A percentile compares a stretch with the other conserved stretches of the same genome.
Conservation (phyloP, 225 moss, liverwort and hornwort species). For the Bryoerythrophyllum caledonicum region DNA sequence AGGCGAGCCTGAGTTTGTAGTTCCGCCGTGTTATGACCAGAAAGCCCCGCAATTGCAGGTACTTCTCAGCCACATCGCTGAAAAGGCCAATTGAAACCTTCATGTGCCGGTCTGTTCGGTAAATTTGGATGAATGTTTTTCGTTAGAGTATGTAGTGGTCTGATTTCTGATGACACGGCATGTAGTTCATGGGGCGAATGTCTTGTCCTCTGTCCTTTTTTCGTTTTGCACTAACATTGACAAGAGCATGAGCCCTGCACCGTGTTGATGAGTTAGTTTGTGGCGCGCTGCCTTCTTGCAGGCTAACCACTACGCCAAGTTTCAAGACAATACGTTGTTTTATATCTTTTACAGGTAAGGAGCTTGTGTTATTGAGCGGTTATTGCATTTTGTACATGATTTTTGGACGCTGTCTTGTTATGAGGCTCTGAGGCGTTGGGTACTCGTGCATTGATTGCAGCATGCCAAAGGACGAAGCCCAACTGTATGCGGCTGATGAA, state of each 20-base stretch:
- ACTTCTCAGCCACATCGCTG: neutral
- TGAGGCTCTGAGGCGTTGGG: constrained; percentile 19
- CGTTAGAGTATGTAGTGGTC: neutral
- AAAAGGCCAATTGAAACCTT: neutral
- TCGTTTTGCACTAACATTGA: neutral
- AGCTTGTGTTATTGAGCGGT: neutral
- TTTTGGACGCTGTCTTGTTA: neutral
- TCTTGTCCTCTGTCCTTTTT: neutral
- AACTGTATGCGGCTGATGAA: constrained; percentile 95
- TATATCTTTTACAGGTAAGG: constrained; percentile 96
- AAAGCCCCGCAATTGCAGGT: constrained; percentile 97
- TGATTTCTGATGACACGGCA: neutral
- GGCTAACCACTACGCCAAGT: constrained; percentile 88
- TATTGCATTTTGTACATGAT: neutral
- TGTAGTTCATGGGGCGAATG: neutral
- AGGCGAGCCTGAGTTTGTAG: constrained; percentile 92
- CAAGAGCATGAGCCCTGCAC: neutral
- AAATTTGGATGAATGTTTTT: neutral
- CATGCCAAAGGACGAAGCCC: constrained; percentile 99
- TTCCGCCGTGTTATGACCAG: constrained; percentile 88
- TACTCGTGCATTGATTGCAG: constrained; percentile 47
- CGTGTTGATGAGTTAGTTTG: neutral
- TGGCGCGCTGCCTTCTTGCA: constrained; percentile 32
- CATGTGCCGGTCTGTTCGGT: neutral
- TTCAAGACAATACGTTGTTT: constrained; percentile 96